Evolutionary conservation across 2,329 filamentous ascomycete genomes (phyloP), one percentile per base, ranked within the genome.

Genomic region (Pseudocercospora eumusae): DNA sequence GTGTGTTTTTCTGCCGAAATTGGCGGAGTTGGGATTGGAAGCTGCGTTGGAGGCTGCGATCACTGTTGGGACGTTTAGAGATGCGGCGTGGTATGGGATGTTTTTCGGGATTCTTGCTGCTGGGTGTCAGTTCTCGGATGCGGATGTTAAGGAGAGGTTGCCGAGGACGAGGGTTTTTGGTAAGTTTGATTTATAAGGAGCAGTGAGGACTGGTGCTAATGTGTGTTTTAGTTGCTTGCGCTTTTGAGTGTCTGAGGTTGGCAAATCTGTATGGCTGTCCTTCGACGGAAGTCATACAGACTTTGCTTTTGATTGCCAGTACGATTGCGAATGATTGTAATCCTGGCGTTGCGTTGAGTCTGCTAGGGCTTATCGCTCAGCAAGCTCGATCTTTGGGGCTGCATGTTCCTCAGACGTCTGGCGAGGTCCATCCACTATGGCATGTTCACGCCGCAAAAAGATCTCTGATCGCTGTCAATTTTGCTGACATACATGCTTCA

Each of bases 291-390:
- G 40, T 42, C 23, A 45, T 61, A 11, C 59, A 61, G 53, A 50
- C 59, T 18, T 50, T 49, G 15, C 53, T 61, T 1, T 28, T 61
- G 21, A 31, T 61, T 9, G 59, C 56, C 5, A 57, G 40, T 11
- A 45, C 56, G 18, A 56, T 61, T 42, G 50, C 59, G 13, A 61
- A 61, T 36, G 59, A 61, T 40, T 57, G 36, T 25, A 61, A 61
- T 57, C 59, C 59, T 20, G 59, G 59, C 2, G 59, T 57, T n/a
- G 59, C 36, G 4, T 52, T 53, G 59, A 61, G 23, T 13, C 47
- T 61, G 28, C 36, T 61, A 4, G 59, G 33, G 15, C 42, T 45
- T 20, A 25, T 13, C 20, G 56, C 47, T 13, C 42, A 36, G 42
- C 55, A 54, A 13, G 50, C 44, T 28, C 9, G 44, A 27, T 27